Evolutionary conservation across 352 stramenopile genomes (phyloP).

Genomic region (Pythium plurisporium): DNA sequence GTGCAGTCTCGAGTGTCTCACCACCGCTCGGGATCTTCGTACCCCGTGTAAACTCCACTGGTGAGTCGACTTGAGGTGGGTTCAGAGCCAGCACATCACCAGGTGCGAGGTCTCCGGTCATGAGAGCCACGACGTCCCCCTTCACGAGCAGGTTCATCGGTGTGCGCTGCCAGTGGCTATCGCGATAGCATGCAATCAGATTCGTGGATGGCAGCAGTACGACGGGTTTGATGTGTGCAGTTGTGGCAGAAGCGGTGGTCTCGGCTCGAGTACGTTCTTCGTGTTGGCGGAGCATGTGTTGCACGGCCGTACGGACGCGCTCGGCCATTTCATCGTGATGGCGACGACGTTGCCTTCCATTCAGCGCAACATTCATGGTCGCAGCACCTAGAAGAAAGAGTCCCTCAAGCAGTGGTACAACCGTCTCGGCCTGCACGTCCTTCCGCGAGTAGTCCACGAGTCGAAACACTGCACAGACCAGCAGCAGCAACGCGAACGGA

Average conservation of each 20-base stretch:
- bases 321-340: constrained; percentile 78
- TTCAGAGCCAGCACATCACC: constrained; percentile 52
- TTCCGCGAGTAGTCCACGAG: constrained; percentile 44
- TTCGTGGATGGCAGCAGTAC: constrained; percentile 74
- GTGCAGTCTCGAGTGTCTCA: constrained; percentile 40
- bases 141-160: constrained; percentile 84
- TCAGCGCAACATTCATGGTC: constrained; percentile 57
- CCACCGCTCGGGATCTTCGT: constrained; percentile 48
- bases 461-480: constrained; percentile 60
- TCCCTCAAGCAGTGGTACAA: constrained; percentile 42
- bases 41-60: constrained; percentile 40
- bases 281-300: constrained; percentile 38
- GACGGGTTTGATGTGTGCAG: constrained; percentile 24
- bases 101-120: constrained; percentile 77
- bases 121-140: constrained; percentile 74
- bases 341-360: constrained; percentile 56
- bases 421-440: constrained; percentile 22
- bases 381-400: constrained; percentile 58
- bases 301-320: constrained; percentile 59
- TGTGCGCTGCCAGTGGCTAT: constrained; percentile 74
- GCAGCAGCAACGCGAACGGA: constrained; percentile 62
- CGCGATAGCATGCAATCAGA: constrained; percentile 74
- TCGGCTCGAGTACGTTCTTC: too few species aligned
- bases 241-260: not conserved
- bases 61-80: not conserved